Base-by-base conservation (phyloP, 2,329 filamentous ascomycete species). In the Epichloe sibirici region DNA sequence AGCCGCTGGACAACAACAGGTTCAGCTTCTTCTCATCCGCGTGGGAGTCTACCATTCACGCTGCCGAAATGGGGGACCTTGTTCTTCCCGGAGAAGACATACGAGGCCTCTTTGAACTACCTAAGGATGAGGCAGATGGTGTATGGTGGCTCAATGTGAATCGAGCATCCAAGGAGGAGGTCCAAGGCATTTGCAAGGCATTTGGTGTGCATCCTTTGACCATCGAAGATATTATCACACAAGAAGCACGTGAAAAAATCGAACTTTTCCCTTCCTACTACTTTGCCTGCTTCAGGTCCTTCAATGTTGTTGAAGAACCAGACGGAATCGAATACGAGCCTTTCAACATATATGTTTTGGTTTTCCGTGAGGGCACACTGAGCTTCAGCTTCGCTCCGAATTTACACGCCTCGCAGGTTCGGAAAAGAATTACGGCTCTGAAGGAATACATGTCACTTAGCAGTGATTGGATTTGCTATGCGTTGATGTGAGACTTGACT, bases 141-240 rank as follows among this genome's bases (percentile, higher is more conserved):
- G 90, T 95, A n/a, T 98, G 91, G 90, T 98, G 93, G 93, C 77
- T 98, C 49, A 95, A 98, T 63, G 85, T 96, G 66, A 86, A 91
- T 65, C 89, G 88, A 59, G 89, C 91, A 1, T 90, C 85, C 1
- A 87, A 90, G 63, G 90, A 91, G 54, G 93, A 97, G 66, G 83
- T 95, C 21, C 82, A 84, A 44, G 85, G 85, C 34, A 85, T 98
- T 56, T 95, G 89, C 74, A 90, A 90, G 63, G 90, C 93, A 4
- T 98, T 98, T 68, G 89, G 89, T 13, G 87, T 98, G 51, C 93
- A 98, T 69, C 91, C 91, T 37, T 74, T 98, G 67, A 98, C 93
- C 0, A 88, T 91, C 40, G 93, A 98, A 69, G 93, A 98, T 74
- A 96, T 98, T 59, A 85, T 85, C 55, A 95, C 88, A 0, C 90